phyloP scores from a whole-genome alignment of 2,329 filamentous ascomycete species.

The Colletotrichum brevisporum region DNA sequence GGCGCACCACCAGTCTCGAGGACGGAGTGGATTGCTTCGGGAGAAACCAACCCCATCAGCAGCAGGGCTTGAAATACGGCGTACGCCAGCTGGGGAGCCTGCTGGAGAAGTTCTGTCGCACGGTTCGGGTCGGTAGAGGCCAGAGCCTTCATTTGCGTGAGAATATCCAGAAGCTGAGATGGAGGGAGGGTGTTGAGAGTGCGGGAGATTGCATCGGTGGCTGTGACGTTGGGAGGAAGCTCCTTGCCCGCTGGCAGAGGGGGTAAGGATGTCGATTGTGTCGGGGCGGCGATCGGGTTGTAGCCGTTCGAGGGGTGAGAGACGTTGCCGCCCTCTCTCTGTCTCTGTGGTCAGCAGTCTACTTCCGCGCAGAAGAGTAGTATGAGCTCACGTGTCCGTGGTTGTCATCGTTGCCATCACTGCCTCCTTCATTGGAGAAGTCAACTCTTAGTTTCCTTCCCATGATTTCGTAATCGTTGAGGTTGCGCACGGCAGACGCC shows the following conservation, averaged over 20 bases:
- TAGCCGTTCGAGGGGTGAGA: conserved; percentile 50
- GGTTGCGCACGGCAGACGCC: conserved; percentile 92
- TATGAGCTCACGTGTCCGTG: conserved; percentile 39
- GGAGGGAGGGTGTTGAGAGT: conserved; percentile 90
- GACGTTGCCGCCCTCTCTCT: conserved; percentile 37
- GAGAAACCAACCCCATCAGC: conserved; percentile 92
- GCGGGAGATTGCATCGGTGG: conserved; percentile 91
- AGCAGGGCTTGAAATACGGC: conserved; percentile 95
- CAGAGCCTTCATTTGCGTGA: conserved; percentile 93
- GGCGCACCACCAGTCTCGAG: conserved; percentile 70
- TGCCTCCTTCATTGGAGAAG: conserved; percentile 92
- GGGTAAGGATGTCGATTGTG: conserved; percentile 73
- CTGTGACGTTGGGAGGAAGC: conserved; percentile 84
- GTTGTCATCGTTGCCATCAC: conserved; percentile 72
- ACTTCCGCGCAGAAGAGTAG: background rate
- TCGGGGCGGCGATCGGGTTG: conserved; percentile 45
- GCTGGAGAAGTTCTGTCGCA: conserved; percentile 87
- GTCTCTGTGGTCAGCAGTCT: conserved; percentile 12
- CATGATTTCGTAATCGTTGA: conserved; percentile 97
- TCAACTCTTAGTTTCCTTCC: conserved; percentile 94
- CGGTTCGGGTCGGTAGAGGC: conserved; percentile 85
- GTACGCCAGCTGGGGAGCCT: conserved; percentile 93
- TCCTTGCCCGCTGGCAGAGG: conserved; percentile 89
- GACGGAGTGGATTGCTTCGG: conserved; percentile 84
- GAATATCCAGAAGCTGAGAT: conserved; percentile 90